Base-by-base conservation (phyloP, 306 rosid genomes). In the Albizia julibrissin region DNA sequence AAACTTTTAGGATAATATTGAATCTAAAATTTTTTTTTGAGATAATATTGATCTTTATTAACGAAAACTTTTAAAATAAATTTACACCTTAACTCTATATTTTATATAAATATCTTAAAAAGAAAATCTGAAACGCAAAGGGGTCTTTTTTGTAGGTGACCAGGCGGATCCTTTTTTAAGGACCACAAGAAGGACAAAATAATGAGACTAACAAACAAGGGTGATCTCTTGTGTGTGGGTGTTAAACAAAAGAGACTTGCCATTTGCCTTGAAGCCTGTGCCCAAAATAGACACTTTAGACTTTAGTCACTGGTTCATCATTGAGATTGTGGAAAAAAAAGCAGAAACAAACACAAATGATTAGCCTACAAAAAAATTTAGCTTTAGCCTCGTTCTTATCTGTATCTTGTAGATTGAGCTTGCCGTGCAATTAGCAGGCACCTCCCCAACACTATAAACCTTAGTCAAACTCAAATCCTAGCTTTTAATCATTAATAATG, bases 371-470 rank as follows among this genome's bases (percentile, higher is more conserved):
- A 81, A 76, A 82, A 73, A 79, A 88, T 81, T 77, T 12, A 82
- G 68, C 77, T 88, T 78, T 80, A 80, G 44, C 61, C 61, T 67
- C n/a, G 80, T 70, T 5, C 75, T 74, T 54, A 42, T 15, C 26
- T 66, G 77, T 74, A 71, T 89, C 83, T 87, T 37, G 73, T 80
- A 29, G 80, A 67, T 81, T 79, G 85, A 72, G 85, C 81, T 85
- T 84, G 81, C 66, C 72, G 69, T 24, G 78, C 83, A 77, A 78
- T 84, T 71, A 68, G 78, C 77, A 80, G 91, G 86, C 89, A 90
- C 75, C 72, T 58, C 75, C 7, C 33, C 66, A 49, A 78, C 72
- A 82, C 27, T 68, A 19, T 19, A 49, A 82, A 64, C 54, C 76
- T 42, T 76, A 76, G 90, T 62, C 70, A 29, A 14, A 65, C 42